These are phyloP conservation scores for Suhomyces xylopsoci DNA, from an alignment of 805 yeast species.

Conservation along the genomic window DNA sequence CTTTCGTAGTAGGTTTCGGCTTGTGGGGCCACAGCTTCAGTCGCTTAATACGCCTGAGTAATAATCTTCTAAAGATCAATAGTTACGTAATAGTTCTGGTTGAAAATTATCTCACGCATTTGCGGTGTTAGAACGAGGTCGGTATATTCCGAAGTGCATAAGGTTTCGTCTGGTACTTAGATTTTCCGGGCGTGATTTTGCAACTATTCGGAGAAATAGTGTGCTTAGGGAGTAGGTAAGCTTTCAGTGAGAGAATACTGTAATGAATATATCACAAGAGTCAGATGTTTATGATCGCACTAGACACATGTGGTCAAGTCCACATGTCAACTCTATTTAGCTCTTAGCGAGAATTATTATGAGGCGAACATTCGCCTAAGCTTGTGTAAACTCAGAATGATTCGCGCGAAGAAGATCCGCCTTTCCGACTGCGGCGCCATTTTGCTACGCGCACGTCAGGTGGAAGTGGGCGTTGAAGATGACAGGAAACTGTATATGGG, in stretches of 20 bases:
- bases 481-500: background rate
- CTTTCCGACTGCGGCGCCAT: background rate
- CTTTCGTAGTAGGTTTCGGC: background rate
- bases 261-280: background rate
- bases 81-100: background rate
- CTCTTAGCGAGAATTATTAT: background rate
- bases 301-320: background rate
- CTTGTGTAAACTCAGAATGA: background rate
- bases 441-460: slow-evolving; percentile 1
- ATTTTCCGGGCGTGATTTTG: background rate
- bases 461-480: background rate
- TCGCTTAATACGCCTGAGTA: background rate
- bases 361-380: background rate
- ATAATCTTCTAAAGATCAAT: no score
- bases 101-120: background rate
- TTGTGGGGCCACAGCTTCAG: no score
- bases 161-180: background rate
- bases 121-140: background rate
- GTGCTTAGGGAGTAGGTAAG: background rate
- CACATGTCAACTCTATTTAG: background rate
- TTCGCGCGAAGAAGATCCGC: background rate
- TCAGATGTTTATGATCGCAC: background rate
- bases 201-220: background rate
- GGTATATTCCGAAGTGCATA: background rate
- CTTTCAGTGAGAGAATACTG: background rate